Percentiles rank a stretch among this genome's conserved stretches.
These are phyloP conservation scores for Boletus huronensis DNA, from an alignment of 768 basidiomycete genomes.

Conservation along the genomic window DNA sequence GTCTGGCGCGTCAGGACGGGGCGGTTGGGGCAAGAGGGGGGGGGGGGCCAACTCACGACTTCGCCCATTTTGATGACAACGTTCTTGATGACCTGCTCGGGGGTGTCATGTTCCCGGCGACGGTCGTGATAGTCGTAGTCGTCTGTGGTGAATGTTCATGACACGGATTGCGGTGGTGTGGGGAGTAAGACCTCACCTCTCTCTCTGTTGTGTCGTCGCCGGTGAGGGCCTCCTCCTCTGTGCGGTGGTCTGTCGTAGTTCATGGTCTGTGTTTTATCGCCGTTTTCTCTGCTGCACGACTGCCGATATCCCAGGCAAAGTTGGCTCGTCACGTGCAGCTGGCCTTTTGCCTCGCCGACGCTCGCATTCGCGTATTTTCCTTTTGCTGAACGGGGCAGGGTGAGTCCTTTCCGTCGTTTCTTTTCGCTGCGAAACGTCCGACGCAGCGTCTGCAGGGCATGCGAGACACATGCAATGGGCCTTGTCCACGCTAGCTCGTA, in stretches of 20 bases:
- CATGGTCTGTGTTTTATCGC: constrained; percentile 35
- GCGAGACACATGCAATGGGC: constrained; percentile 72
- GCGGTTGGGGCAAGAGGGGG: no score
- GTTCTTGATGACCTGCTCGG: constrained; percentile 66
- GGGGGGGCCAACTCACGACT: constrained; percentile 68
- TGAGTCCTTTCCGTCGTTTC: constrained; percentile 10
- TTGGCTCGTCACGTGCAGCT: constrained; percentile 21
- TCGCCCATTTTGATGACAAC: constrained; percentile 74
- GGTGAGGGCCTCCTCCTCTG: constrained; percentile 44
- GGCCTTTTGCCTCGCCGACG: background rate
- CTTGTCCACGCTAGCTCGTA: constrained; percentile 51
- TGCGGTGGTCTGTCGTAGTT: constrained; percentile 51
- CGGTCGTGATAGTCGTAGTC: constrained; percentile 61
- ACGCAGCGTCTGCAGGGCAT: constrained; percentile 39
- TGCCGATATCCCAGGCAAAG: background rate
- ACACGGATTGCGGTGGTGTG: background rate
- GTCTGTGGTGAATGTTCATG: constrained; percentile 38
- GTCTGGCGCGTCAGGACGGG: no score
- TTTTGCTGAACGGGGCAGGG: background rate
- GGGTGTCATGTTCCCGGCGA: constrained; percentile 65
- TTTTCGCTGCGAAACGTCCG: background rate
- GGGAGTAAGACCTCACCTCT: constrained; percentile 46
- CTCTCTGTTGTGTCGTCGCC: constrained; percentile 41
- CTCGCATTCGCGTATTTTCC: no score
- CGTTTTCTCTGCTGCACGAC: background rate